Evolutionary conservation across 2,329 filamentous ascomycete genomes (phyloP), one percentile per base, ranked within the genome.

Genomic region (Colletotrichum echinochloae): DNA sequence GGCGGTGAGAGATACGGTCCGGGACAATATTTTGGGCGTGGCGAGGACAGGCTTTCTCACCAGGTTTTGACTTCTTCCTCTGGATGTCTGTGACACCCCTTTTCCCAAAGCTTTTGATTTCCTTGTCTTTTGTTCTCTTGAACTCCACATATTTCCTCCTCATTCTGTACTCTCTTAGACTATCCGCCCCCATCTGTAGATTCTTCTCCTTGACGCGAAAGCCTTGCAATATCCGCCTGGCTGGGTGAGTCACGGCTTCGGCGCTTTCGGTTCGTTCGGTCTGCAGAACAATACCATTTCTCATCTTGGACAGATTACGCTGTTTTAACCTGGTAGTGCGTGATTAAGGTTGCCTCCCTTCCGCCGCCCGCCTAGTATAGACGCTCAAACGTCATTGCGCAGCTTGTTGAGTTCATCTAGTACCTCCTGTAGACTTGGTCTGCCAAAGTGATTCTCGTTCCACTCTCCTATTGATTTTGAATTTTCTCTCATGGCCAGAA

Each of bases 401-500:
- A 70, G 26, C 11, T 59, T 23, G 12, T 51, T 26, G 7, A 70
- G 37, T 30, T 62, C 41, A 4, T 72, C 69, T 2, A 83, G 65
- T 44, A 88, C 84, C 70, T 88, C 81, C 48, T 76, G 77, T 55
- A 88, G 74, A 11, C 74, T 84, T 1, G 87, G 86, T 8, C 87
- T 80, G 35, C 80, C 76, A 72, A 84, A 88, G 72, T 83, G 83
- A 71, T 89, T 89, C 56, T 83, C 83, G 26, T 83, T 80, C 86
- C 86, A 88, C 54, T 77, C 75, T 2, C 85, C 85, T 7, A 65
- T 63, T 12, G 70, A 74, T 70, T 79, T 80, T 72, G 80, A 77
- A 20, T 78, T 77, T 3, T 81, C 76, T 66, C 87, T 81, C 61
- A 79, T 74, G 30, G 77, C 74, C 51, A 89, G 75, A 76, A 86